Evolutionary conservation across 2,329 filamentous ascomycete species (phyloP), one percentile per base, ranked within the genome.

Genomic region (Trichophaea hybrida): DNA sequence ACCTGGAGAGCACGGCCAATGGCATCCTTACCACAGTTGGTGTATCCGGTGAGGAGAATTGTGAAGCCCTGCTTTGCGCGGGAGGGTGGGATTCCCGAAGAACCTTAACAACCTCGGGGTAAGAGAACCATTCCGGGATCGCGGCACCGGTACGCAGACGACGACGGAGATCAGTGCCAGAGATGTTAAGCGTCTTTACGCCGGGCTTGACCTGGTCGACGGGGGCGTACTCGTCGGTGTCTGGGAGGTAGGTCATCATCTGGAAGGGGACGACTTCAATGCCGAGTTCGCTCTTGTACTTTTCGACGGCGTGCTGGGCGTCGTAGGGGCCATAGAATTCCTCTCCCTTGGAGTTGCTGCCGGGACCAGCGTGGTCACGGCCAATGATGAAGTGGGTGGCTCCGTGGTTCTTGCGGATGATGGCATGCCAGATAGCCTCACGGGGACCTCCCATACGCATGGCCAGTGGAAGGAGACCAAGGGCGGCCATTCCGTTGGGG

Each of bases 191-290:
- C 56, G 91, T 97, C 74, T 88, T 87, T 70, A 85, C 79, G 66
- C 88, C 89, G 70, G 83, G 77, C 69, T 84, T 77, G 64, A 98
- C 91, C 77, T 96, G 81, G 75, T 98, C 88, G 74, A 89, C 82
- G 59, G 93, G 93, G 69, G 82, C 83, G 79, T 98, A 98, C 79
- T 97, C 93, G 74, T 98, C 93, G 71, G 82, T 84, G 75, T 97
- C 93, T 68, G 93, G 93, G 61, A 97, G 85, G 77, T 97, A 98
- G 65, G 94, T 97, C 85, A 98, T 95, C 82, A 94, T 89, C 78
- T 97, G 91, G 85, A 98, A 98, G 68, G 93, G 89, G 66, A 98
- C 93, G 71, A 98, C 93, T 77, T 96, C 88, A 71, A 98, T 98
- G 70, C 91, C 93, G 64, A 98, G 86, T 80, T 98, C 93, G 67